Evolutionary conservation across 2,329 filamentous ascomycete species (phyloP).

Genomic region (Ophiostoma triangulosporum): DNA sequence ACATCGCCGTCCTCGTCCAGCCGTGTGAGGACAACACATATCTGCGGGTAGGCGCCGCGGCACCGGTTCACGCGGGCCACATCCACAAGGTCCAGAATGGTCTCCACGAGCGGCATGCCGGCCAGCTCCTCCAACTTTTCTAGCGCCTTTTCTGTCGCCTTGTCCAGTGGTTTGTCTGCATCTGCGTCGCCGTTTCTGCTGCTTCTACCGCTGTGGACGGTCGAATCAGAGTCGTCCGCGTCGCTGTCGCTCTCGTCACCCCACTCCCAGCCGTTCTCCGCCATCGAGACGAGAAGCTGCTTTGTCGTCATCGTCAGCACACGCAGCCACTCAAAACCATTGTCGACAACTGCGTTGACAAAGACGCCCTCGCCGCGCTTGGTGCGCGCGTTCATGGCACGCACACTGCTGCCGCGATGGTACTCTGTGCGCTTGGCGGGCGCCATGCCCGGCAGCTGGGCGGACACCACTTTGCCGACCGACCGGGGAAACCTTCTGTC

Average conservation of each 20-base stretch:
- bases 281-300: constrained; percentile 20
- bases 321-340: constrained; percentile 22
- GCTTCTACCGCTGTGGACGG: not conserved
- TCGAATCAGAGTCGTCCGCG: not conserved
- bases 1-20: constrained; percentile 15
- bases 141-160: not conserved
- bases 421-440: not conserved
- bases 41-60: constrained; percentile 15
- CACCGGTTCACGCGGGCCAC: constrained; percentile 19
- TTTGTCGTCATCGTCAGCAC: constrained; percentile 20
- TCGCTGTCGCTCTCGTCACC: constrained; percentile 11
- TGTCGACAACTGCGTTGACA: constrained; percentile 22
- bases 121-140: constrained; percentile 12
- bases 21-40: constrained; percentile 18
- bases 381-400: not conserved
- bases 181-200: constrained; percentile 1
- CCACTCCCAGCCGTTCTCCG: constrained; percentile 21
- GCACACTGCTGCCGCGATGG: not conserved
- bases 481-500: constrained; percentile 1
- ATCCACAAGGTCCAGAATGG: constrained; percentile 17
- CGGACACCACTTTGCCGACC: not conserved
- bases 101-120: constrained; percentile 17
- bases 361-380: constrained; percentile 11
- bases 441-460: not conserved
- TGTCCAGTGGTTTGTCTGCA: not conserved